These are phyloP conservation scores for Wickerhamiella lipophila DNA, from an alignment of 805 yeast genomes.

Conservation along the genomic window DNA sequence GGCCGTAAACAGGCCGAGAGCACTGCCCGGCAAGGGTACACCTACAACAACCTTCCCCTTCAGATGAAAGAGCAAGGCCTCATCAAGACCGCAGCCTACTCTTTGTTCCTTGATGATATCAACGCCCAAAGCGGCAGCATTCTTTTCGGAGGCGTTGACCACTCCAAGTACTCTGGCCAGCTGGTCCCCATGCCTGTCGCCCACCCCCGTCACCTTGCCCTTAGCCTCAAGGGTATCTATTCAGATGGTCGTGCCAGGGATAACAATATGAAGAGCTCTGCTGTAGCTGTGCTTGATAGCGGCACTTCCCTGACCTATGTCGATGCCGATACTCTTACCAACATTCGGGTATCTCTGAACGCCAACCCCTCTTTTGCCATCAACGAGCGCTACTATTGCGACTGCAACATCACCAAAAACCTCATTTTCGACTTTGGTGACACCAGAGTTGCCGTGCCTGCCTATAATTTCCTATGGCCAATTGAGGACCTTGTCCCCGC, in stretches of 20 bases:
- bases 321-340: conserved; percentile 29
- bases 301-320: conserved; percentile 44
- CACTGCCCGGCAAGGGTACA: conserved; percentile 19
- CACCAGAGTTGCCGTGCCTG: conserved; percentile 24
- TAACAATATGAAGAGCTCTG: conserved; percentile 21
- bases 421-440: conserved; percentile 26
- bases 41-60: conserved; percentile 55
- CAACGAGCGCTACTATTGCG: conserved; percentile 28
- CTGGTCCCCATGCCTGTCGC: conserved; percentile 29
- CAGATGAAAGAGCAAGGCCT: conserved; percentile 47
- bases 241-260: conserved; percentile 22
- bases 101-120: conserved; percentile 43
- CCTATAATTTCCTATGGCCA: conserved; percentile 29
- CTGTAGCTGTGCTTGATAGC: conserved; percentile 38
- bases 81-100: conserved; percentile 47
- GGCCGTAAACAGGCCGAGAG: conserved; percentile 45
- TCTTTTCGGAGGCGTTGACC: conserved; percentile 46
- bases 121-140: conserved; percentile 36
- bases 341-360: conserved; percentile 30
- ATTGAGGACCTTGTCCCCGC: conserved; percentile 24
- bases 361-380: conserved; percentile 30
- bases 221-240: conserved; percentile 22
- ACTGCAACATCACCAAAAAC: conserved; percentile 27
- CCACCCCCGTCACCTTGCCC: conserved; percentile 29
- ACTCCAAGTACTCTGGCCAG: conserved; percentile 36